These are phyloP conservation scores for Acer negundo DNA, from an alignment of 345 rosid genomes.

Conservation along the genomic window DNA sequence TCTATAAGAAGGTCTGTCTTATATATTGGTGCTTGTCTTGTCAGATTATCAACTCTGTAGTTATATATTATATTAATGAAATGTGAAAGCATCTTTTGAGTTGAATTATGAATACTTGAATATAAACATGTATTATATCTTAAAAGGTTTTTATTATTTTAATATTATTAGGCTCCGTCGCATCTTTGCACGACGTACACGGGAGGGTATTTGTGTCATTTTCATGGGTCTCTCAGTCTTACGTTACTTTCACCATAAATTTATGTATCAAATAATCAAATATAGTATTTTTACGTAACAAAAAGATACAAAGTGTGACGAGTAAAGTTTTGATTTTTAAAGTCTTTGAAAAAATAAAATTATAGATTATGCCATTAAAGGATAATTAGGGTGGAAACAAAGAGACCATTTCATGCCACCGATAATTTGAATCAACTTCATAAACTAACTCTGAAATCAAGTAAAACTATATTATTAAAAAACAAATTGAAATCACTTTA, in stretches of 20 bases:
- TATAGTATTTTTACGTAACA: background rate
- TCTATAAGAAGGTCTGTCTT: background rate
- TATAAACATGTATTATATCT: background rate
- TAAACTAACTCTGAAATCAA: no score
- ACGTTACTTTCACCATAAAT: background rate
- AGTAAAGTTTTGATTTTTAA: no score
- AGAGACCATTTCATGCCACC: background rate
- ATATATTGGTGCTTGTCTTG: background rate
- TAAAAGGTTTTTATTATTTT: background rate
- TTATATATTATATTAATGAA: background rate
- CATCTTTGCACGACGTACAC: background rate
- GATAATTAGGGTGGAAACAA: background rate
- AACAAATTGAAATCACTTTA: no score
- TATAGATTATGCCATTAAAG: background rate
- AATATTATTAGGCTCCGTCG: background rate
- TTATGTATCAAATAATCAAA: background rate
- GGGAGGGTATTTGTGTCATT: background rate
- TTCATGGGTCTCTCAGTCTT: background rate
- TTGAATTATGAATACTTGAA: conserved; percentile 20
- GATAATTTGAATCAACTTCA: background rate
- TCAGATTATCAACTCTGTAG: background rate
- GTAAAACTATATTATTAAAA: no score
- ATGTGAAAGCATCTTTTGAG: background rate
- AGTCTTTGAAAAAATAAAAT: no score
- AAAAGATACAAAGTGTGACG: no score